Evolutionary conservation across 2,329 filamentous ascomycete species (phyloP).

Genomic region (Aspergillus cejpii): DNA sequence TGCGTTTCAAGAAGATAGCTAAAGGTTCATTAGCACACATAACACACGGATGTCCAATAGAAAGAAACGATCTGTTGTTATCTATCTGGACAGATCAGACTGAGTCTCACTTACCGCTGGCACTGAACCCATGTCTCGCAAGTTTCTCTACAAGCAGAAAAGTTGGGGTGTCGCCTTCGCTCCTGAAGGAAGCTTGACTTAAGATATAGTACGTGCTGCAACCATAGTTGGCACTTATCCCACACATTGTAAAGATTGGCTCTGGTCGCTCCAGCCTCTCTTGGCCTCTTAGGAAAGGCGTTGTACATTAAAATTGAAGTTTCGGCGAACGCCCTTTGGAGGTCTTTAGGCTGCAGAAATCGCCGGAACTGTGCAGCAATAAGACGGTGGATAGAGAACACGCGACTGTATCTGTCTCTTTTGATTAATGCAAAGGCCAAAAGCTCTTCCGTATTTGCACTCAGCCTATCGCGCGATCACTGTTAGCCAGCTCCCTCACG

Average conservation of each 20-base stretch:
- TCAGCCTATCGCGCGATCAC: background rate
- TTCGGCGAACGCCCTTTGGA: background rate
- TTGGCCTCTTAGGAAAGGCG: background rate
- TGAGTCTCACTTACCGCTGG: constrained; percentile 1
- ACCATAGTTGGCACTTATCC: constrained; percentile 5
- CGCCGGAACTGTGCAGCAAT: background rate
- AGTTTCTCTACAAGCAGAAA: constrained; percentile 3
- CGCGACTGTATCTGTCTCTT: constrained; percentile 1
- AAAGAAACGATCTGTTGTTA: too few relatives aligned
- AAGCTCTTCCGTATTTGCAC: constrained; percentile 2
- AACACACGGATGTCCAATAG: background rate
- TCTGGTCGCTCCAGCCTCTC: constrained; percentile 2
- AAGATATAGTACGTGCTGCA: constrained; percentile 3
- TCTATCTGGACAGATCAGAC: too few relatives aligned
- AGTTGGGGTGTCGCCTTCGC: constrained; percentile 1
- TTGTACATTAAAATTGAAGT: constrained; percentile 1
- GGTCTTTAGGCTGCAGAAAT: background rate
- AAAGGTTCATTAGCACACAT: background rate
- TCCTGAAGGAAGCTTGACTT: constrained; percentile 1
- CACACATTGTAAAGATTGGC: constrained; percentile 6
- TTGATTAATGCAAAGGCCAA: constrained; percentile 2
- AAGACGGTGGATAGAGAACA: constrained; percentile 2
- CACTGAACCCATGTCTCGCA: constrained; percentile 4
- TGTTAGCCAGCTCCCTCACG: too few relatives aligned
- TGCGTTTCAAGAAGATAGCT: constrained; percentile 5